phyloP scores from a whole-genome alignment of 2,329 filamentous ascomycete species.

The Colletotrichum australisinense region DNA sequence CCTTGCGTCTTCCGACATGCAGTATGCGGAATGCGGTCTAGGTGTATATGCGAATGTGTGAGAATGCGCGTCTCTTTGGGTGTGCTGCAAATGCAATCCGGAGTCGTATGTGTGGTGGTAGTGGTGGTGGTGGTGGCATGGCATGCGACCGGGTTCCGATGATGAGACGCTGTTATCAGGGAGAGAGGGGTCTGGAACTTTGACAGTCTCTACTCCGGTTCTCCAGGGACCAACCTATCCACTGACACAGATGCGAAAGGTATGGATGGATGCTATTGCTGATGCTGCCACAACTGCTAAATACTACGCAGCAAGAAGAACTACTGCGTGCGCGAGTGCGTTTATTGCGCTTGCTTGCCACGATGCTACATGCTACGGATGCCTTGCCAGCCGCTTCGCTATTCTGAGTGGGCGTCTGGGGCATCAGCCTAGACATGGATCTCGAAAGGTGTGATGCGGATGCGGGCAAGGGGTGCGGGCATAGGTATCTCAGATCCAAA shows the following conservation, averaged over 20 bases:
- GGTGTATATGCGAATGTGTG: slow-evolving; percentile 29
- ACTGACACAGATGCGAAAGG: no score
- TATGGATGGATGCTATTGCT: background rate
- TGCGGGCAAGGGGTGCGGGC: background rate
- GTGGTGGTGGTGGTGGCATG: background rate
- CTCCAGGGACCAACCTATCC: background rate
- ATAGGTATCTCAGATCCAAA: background rate
- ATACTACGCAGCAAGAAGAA: background rate
- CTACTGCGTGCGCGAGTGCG: background rate
- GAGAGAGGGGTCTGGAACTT: background rate
- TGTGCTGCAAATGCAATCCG: background rate
- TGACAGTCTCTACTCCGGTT: background rate
- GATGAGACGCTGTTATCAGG: slow-evolving; percentile 36
- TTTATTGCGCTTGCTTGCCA: background rate
- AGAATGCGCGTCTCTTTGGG: slow-evolving; percentile 8
- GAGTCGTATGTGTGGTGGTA: background rate
- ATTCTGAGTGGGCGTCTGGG: background rate
- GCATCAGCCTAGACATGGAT: background rate
- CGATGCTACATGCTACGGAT: background rate
- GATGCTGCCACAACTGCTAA: background rate
- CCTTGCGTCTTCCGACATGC: slow-evolving; percentile 20
- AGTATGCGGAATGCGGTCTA: slow-evolving; percentile 35
- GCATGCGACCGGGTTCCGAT: slow-evolving; percentile 18
- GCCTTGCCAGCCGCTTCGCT: background rate
- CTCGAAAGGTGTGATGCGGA: background rate